A percentile compares a stretch with the other conserved stretches of the same genome.
Conservation (phyloP, 352 stramenopile species). For the Globisporangium cylindrosporum region DNA sequence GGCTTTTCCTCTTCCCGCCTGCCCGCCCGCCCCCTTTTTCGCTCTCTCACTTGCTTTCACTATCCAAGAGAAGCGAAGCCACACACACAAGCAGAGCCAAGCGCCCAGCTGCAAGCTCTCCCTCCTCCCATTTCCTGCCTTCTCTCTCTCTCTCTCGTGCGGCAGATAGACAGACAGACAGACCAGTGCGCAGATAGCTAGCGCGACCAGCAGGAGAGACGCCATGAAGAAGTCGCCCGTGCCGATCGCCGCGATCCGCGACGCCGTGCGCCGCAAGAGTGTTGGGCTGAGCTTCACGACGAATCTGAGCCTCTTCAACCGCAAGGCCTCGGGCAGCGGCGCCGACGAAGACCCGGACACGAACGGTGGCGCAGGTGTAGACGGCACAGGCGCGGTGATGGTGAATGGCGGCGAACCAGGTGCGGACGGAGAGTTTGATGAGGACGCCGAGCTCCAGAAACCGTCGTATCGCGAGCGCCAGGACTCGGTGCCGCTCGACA, state of each 20-base stretch:
- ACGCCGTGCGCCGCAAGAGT: slow-evolving; percentile 62
- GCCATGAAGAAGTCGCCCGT: slow-evolving; percentile 50
- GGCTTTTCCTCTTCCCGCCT: too few relatives aligned
- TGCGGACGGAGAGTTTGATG: slow-evolving; percentile 32
- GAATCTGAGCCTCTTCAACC: slow-evolving; percentile 57
- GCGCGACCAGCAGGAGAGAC: too few relatives aligned
- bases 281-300: slow-evolving; percentile 61
- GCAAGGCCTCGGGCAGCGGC: slow-evolving; percentile 31
- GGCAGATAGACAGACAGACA: too few relatives aligned
- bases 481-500: slow-evolving; percentile 34
- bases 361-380: neutral
- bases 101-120: too few relatives aligned
- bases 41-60: too few relatives aligned
- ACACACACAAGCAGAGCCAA: too few relatives aligned
- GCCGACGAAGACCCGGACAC: slow-evolving; percentile 33
- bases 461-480: slow-evolving; percentile 34
- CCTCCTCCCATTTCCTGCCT: too few relatives aligned
- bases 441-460: slow-evolving; percentile 34
- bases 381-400: slow-evolving; percentile 6
- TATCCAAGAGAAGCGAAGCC: too few relatives aligned
- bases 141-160: too few relatives aligned
- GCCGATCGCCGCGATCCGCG: slow-evolving; percentile 53
- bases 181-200: neutral
- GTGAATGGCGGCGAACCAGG: slow-evolving; percentile 5
- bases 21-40: too few relatives aligned